phyloP scores from a whole-genome alignment of 768 basidiomycete species.

The Lactifluus hygrophoroides region DNA sequence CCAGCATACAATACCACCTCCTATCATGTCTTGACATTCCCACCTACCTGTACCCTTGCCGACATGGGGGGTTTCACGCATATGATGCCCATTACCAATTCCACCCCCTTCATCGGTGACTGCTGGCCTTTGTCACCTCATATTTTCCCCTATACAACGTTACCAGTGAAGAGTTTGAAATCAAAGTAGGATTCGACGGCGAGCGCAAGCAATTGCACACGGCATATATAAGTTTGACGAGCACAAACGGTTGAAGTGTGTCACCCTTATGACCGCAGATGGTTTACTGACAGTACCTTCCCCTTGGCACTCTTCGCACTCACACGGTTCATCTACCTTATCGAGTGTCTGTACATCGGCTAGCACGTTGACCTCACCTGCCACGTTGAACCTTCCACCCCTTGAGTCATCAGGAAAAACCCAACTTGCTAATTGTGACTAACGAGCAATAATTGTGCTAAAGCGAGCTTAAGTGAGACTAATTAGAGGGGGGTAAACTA shows the following conservation, averaged over 20 bases:
- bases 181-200: slow-evolving; percentile 73
- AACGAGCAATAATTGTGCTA: too few relatives aligned
- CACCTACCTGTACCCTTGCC: slow-evolving; percentile 21
- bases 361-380: slow-evolving; percentile 10
- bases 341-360: slow-evolving; percentile 13
- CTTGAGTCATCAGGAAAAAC: background rate
- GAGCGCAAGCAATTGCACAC: slow-evolving; percentile 57
- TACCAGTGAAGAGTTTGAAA: slow-evolving; percentile 43
- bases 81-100: slow-evolving; percentile 21
- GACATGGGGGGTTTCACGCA: slow-evolving; percentile 12
- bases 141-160: slow-evolving; percentile 24
- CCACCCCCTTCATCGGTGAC: slow-evolving; percentile 26
- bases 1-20: slow-evolving; percentile 17
- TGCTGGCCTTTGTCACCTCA: slow-evolving; percentile 20
- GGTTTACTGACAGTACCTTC: slow-evolving; percentile 7
- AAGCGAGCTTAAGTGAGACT: too few relatives aligned
- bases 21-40: slow-evolving; percentile 22
- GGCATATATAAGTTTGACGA: slow-evolving; percentile 57
- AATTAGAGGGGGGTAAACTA: too few relatives aligned
- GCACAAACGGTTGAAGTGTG: slow-evolving; percentile 34
- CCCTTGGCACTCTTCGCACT: slow-evolving; percentile 26
- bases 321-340: slow-evolving; percentile 5
- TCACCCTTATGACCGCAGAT: slow-evolving; percentile 4
- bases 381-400: background rate
- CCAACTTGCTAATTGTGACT: too few relatives aligned